These are phyloP conservation scores for Brassica incana DNA, from an alignment of 345 rosid species.

Conservation along the genomic window DNA sequence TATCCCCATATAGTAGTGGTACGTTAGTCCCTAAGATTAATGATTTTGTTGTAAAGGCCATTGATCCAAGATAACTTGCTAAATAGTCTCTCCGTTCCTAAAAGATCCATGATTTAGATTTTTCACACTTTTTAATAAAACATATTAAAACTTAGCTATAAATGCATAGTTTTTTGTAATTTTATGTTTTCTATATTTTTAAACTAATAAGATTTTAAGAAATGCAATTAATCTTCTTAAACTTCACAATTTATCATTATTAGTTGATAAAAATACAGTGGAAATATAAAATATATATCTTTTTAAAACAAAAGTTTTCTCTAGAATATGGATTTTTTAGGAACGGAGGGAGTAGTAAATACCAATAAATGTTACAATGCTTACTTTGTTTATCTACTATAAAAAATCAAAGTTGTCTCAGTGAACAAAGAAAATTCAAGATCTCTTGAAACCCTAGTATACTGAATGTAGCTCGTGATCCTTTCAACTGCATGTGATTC, in stretches of 20 bases:
- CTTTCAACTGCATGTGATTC: constrained; percentile 38
- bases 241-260: too few species aligned
- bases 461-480: constrained; percentile 34
- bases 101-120: too few species aligned
- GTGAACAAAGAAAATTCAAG: constrained; percentile 17
- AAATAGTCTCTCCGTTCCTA: not conserved
- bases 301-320: too few species aligned
- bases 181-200: too few species aligned
- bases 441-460: constrained; percentile 18
- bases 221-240: too few species aligned
- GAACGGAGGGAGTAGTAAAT: not conserved
- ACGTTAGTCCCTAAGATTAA: not conserved
- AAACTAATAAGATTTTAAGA: too few species aligned
- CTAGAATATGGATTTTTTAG: too few species aligned
- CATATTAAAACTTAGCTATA: too few species aligned
- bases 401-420: constrained; percentile 17
- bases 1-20: not conserved
- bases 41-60: not conserved
- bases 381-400: constrained; percentile 8
- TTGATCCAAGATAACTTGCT: constrained; percentile 1
- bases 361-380: not conserved
- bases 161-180: too few species aligned
- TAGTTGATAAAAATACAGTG: too few species aligned
- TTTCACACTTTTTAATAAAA: too few species aligned
- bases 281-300: too few species aligned